Evolutionary conservation across 345 rosid species (phyloP).

Genomic region (Alliaria petiolata): DNA sequence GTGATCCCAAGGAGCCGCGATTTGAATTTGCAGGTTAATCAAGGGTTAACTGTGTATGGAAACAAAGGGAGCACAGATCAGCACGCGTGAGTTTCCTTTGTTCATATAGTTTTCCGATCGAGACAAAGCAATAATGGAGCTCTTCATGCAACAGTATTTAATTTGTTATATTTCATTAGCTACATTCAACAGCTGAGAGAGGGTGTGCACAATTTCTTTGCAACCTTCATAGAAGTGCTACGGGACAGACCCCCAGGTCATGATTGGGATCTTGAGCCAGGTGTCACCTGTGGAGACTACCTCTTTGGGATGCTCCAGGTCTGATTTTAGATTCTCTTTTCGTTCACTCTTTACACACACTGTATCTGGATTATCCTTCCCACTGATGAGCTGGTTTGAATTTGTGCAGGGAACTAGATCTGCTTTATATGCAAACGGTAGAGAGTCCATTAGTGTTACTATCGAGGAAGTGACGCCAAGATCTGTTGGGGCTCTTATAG

Average conservation of each 20-base stretch:
- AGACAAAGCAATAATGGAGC: background rate
- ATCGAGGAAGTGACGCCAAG: slow-evolving; percentile 92
- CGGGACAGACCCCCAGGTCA: slow-evolving; percentile 99
- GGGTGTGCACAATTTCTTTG: slow-evolving; percentile 97
- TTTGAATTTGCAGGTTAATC: slow-evolving; percentile 72
- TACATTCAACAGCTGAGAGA: slow-evolving; percentile 99
- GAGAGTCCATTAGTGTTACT: slow-evolving; percentile 88
- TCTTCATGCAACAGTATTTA: background rate
- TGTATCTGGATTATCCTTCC: background rate
- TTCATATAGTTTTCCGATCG: background rate
- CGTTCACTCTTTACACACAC: slow-evolving; percentile 2
- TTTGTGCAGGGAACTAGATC: slow-evolving; percentile 90
- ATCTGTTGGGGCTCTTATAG: slow-evolving; percentile 82
- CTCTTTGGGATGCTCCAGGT: slow-evolving; percentile 99
- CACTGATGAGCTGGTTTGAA: slow-evolving; percentile 9
- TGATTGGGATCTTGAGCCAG: slow-evolving; percentile 99
- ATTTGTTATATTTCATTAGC: slow-evolving; percentile 36
- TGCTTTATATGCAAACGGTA: slow-evolving; percentile 80
- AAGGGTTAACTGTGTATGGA: slow-evolving; percentile 93
- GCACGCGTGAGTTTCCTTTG: slow-evolving; percentile 76
- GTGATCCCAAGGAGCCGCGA: slow-evolving; percentile 4
- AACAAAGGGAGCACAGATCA: slow-evolving; percentile 99
- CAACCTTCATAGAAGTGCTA: slow-evolving; percentile 90
- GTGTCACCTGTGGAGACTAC: slow-evolving; percentile 98
- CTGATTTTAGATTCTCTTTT: slow-evolving; percentile 5